Base-by-base conservation (phyloP, 768 basidiomycete species). In the Pleurotus tuoliensis region DNA sequence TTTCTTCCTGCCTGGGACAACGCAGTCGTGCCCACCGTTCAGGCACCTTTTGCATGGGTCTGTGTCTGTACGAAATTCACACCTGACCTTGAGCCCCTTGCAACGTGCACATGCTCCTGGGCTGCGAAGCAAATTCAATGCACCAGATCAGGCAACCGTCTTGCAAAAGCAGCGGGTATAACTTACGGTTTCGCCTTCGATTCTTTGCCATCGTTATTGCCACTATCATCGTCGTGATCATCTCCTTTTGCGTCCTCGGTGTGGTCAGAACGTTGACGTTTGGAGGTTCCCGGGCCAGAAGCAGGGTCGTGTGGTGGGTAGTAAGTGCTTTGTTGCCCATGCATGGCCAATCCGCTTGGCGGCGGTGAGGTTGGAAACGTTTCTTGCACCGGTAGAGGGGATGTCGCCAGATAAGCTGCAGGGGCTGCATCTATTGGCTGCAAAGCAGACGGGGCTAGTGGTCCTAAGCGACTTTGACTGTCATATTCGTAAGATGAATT, bases 1-100 rank as follows among this genome's bases (percentile, higher is more conserved):
- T 64, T 88, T 88, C 70, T 90, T 92, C 59, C 87, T 79, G n/a
- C 89, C 90, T n/a, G 90, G 90, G 49, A 88, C 89, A 41, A 85
- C 71, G 61, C 90, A 92, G 51, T 89, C 87, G 56, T 88, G 84
- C 5, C 81, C 82, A 8, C 86, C 86, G 58, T 82, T 81, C 55
- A 80, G 68, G 63, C 90, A 92, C 9, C 90, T 84, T 65, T 82
- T 89, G 69, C 90, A 92, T 2, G 83, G 82, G 63, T 91, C 88
- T 12, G 77, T 81, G 49, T 88, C 86, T 12, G 80, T 81, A 66
- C 75, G 82, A 69, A 89, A 87, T 68, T 90, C 89, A 67, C 90
- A 92, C 61, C 80, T 84, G 58, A 77, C 79, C 70, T 81, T 82
- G 55, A 82, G 59, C 24, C 70, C 69, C 66, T 89, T 90, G 73